Percentiles rank a stretch among this genome's conserved stretches.
Conservation (phyloP, 2,329 filamentous ascomycete genomes). For the Pyrenophora tritici-repentis region DNA sequence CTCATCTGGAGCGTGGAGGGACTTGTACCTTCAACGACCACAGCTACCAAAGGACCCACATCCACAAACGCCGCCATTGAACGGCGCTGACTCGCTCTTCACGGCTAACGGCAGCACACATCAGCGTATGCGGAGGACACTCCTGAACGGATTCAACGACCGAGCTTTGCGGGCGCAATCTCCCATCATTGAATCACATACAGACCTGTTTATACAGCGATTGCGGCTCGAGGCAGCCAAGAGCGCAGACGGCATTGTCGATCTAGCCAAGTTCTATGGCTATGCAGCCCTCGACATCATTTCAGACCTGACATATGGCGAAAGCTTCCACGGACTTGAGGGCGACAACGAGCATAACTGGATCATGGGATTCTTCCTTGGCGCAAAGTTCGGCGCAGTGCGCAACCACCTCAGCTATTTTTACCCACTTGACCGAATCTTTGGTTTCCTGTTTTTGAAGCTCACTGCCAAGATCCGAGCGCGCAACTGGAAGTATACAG, state of each 20-base stretch:
- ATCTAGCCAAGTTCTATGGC: slow-evolving; percentile 6
- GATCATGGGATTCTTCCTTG: slow-evolving; percentile 5
- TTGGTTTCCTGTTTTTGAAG: slow-evolving; percentile 1
- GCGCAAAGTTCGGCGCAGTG: slow-evolving; percentile 4
- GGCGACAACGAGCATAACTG: slow-evolving; percentile 4
- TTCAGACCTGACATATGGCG: slow-evolving; percentile 4
- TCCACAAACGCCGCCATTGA: slow-evolving; percentile 3
- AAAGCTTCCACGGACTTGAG: slow-evolving; percentile 5
- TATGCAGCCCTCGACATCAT: slow-evolving; percentile 4
- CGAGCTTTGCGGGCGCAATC: slow-evolving; percentile 2
- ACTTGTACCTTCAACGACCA: slow-evolving; percentile 2
- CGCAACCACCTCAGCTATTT: slow-evolving; percentile 7
- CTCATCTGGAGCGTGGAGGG: background rate
- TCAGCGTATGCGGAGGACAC: slow-evolving; percentile 5
- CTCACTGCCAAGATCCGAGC: background rate
- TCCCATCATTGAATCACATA: slow-evolving; percentile 1
- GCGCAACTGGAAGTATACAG: slow-evolving; percentile 3
- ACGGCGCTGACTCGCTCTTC: slow-evolving; percentile 6
- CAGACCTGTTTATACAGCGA: slow-evolving; percentile 1
- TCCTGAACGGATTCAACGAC: slow-evolving; percentile 4
- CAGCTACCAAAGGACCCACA: slow-evolving; percentile 4
- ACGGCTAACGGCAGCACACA: slow-evolving; percentile 3
- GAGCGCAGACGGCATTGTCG: background rate
- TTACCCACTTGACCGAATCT: slow-evolving; percentile 4
- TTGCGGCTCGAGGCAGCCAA: slow-evolving; percentile 3